Evolutionary conservation across 1,139 yeast genomes (phyloP), one percentile per base, ranked within the genome.

Genomic region (Geotrichum cucujoidarum): DNA sequence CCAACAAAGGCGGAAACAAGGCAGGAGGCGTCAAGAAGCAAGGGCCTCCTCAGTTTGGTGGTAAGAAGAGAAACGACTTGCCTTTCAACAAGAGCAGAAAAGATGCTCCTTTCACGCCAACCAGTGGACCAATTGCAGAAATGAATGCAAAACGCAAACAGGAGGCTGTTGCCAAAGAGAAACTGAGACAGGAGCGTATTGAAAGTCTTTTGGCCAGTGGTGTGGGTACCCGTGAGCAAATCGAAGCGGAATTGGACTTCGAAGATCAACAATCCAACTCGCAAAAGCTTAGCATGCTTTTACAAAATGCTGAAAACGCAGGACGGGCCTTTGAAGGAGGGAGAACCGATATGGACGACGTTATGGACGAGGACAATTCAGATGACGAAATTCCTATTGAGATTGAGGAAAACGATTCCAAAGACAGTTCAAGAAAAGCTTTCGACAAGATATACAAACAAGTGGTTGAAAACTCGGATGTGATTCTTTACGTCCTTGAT

Each of bases 381-480:
- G 60, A 47, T n/a, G 43, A 37, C 18, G 51, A 41, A 18, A 45
- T 45, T 14, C 47, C 43, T 5, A 47, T 47, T 34, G 53, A 50
- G 24, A 45, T 48, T 25, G 53, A 50, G 24, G 53, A 47, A 14
- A 42, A 43, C 14, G 53, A 43, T 20, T 48, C 60, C 48, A 62
- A 54, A 49, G 97, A 90, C 54, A 81, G 83, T 60, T 89, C 97
- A 7, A 80, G 97, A 65, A 89, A 85, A 65, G 94, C 96, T 11
- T 72, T 67, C 52, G 75, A 71, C 60, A 71, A 70, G 55, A 60
- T 70, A 37, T 92, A 86, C 68, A 95, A 89, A 65, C 87, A 89
- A 67, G 85, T 90, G 45, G 90, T 90, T 41, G 97, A 88, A 51
- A 82, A 89, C 25, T 74, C 96, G 1, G 97, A 90, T 67, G 97